Evolutionary conservation across 495 filamentous ascomycete species (phyloP).

Genomic region (Bryoglossum gracile): DNA sequence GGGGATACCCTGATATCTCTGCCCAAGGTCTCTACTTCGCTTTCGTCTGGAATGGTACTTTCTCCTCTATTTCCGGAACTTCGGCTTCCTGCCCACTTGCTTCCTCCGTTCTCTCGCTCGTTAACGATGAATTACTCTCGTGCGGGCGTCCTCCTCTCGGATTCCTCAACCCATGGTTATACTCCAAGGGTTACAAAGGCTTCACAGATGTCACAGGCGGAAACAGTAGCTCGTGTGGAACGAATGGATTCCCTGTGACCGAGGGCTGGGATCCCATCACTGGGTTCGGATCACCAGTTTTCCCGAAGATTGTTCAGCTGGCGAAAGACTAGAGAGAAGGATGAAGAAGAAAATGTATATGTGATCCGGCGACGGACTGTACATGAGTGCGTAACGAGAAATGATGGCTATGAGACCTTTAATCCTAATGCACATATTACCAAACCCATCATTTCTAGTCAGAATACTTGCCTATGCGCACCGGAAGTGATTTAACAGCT

Average conservation of each 20-base stretch:
- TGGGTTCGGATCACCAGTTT: constrained; percentile 52
- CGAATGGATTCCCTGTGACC: constrained; percentile 43
- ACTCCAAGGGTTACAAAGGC: constrained; percentile 46
- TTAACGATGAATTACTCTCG: constrained; percentile 54
- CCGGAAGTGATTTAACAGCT: no score
- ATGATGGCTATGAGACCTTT: no score
- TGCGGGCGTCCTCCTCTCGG: constrained; percentile 52
- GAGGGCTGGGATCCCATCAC: constrained; percentile 61
- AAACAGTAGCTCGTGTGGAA: constrained; percentile 49
- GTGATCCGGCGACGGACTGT: no score
- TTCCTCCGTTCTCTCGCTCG: constrained; percentile 45
- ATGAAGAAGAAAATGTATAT: no score
- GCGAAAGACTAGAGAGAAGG: constrained; percentile 14
- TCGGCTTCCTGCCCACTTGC: constrained; percentile 31
- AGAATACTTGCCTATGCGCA: no score
- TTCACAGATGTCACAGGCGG: constrained; percentile 57
- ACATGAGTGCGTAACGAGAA: no score
- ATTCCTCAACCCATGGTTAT: constrained; percentile 55
- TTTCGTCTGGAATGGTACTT: constrained; percentile 36
- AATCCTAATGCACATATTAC: no score
- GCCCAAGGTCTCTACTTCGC: constrained; percentile 52
- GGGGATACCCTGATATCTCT: constrained; percentile 68
- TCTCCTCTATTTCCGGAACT: constrained; percentile 41
- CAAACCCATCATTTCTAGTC: no score
- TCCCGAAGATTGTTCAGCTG: constrained; percentile 32